Conservation (phyloP, 176 grass and related monocot genomes). For the Rhynchospora pubera region DNA sequence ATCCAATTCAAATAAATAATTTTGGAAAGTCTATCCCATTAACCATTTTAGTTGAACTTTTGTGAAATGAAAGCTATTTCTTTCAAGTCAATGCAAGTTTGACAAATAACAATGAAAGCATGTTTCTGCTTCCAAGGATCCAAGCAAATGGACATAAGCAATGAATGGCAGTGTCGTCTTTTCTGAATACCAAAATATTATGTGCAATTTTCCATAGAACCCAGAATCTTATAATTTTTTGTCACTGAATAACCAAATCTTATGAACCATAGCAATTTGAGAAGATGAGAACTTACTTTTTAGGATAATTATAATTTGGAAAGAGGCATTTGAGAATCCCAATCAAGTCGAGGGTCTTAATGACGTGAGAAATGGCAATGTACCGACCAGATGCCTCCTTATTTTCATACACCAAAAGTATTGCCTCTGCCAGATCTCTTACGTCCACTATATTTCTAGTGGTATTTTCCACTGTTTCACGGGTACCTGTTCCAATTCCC, state of each 20-base stretch:
- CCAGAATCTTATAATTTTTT: no score
- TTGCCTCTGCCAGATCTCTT: constrained; percentile 45
- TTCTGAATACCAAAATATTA: no score
- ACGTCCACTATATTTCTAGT: constrained; percentile 45
- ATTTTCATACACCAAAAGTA: constrained; percentile 36
- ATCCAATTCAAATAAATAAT: not conserved
- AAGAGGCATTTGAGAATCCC: constrained; percentile 22
- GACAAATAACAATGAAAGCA: not conserved
- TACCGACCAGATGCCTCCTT: constrained; percentile 45
- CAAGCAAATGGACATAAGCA: not conserved
- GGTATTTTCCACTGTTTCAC: constrained; percentile 3
- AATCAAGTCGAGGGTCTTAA: constrained; percentile 28
- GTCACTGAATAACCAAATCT: no score
- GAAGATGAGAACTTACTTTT: constrained; percentile 40
- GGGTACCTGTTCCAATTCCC: constrained; percentile 15
- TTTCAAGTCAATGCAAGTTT: not conserved
- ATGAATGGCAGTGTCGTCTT: not conserved
- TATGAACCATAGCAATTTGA: no score
- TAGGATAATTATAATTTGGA: constrained; percentile 27
- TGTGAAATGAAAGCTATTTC: not conserved
- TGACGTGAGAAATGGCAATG: constrained; percentile 29
- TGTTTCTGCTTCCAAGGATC: not conserved
- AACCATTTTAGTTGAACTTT: not conserved
- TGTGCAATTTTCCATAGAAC: no score
- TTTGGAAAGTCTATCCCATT: not conserved